Evolutionary conservation across 768 basidiomycete species (phyloP), one percentile per base, ranked within the genome.

Genomic region (Lactifluus volemus): DNA sequence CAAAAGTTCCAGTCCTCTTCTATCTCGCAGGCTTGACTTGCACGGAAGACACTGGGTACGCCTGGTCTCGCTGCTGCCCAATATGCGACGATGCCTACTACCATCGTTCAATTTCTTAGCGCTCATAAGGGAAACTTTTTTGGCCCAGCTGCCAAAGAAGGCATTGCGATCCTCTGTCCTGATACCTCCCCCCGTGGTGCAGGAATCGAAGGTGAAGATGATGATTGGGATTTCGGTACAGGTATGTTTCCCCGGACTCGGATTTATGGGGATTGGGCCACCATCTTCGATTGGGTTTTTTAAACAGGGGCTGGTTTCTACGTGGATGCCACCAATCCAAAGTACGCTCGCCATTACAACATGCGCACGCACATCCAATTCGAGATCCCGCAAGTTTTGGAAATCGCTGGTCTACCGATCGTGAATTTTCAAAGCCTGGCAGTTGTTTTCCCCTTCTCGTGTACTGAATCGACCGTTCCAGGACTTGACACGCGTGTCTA

Each of bases 121-220:
- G 84, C 96, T 1, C 92, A 95, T 74, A 98, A 99, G 72, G 95
- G 92, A n/a, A 82, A 81, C 11, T 96, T 98, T 75, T 75, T 98
- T 42, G 79, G 84, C n/a, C 83, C 88, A 44, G 96, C 96, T 1
- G 82, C 92, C 5, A 78, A 83, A 19, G 85, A 96, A 68, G 86
- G 88, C 6, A 86, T 99, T 57, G 95, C 97, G 0, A 76, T 98
- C 53, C 82, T 98, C 59, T 92, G 98, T 72, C 92, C 97, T 2
- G 97, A 99, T 70, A 98, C 96, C 0, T 94, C 91, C 38, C 97
- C 97, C 1, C 83, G 97, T 41, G 94, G 94, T 4, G 94, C 96
- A 17, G 88, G 85, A 17, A 79, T 92, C 60, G 83, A 86, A 53
- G 91, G 88, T 49, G 93, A 94, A 75, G 80, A 85, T 39, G 78